Percentiles rank a stretch among this genome's conserved stretches.
Evolutionary conservation across 306 rosid species (phyloP).

Genomic region (Prosopis cineraria): DNA sequence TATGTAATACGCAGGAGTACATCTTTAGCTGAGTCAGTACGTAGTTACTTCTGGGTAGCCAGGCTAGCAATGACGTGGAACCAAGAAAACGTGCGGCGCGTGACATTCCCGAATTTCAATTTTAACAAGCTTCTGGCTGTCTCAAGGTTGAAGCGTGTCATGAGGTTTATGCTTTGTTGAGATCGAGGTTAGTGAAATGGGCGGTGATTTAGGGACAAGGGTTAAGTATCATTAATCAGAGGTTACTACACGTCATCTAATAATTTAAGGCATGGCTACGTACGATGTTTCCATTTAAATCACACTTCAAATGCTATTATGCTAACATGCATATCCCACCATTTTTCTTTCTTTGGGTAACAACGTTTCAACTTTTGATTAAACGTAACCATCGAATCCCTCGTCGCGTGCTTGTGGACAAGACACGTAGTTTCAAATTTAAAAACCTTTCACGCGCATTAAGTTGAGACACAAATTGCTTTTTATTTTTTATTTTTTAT

Average conservation of each 20-base stretch:
- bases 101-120: not conserved
- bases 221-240: conserved; percentile 8
- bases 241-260: conserved; percentile 17
- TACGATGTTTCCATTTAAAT: not conserved
- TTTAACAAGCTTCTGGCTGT: not conserved
- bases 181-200: conserved; percentile 4
- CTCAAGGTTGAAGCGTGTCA: not conserved
- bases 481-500: not conserved
- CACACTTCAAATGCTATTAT: too few relatives aligned
- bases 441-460: not conserved
- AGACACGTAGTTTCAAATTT: not conserved
- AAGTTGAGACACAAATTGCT: not conserved
- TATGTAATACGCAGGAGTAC: too few relatives aligned
- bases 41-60: too few relatives aligned
- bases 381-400: not conserved
- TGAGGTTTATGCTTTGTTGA: conserved; percentile 29
- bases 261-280: not conserved
- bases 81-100: conserved; percentile 6
- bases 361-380: not conserved
- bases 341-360: too few relatives aligned
- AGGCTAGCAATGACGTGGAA: not conserved
- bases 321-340: too few relatives aligned
- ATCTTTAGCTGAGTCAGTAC: too few relatives aligned
- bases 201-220: conserved; percentile 6
- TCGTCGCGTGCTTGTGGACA: not conserved